A percentile compares a stretch with the other conserved stretches of the same genome.
phyloP scores from a whole-genome alignment of 2,329 filamentous ascomycete genomes.

The Aspergillus sp. region DNA sequence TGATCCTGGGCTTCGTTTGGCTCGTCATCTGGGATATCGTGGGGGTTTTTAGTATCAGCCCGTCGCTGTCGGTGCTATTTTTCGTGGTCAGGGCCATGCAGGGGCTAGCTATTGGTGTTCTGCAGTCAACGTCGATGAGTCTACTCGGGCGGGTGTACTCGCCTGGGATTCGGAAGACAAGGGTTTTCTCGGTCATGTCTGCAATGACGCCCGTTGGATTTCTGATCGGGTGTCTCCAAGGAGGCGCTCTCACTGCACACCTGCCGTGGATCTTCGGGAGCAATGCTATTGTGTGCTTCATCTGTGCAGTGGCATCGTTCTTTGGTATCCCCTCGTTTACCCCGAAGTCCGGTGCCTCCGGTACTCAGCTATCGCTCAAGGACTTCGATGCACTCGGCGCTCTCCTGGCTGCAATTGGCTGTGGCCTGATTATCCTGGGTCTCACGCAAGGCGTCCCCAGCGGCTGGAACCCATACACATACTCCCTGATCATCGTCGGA shows the following conservation, averaged over 20 bases:
- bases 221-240: constrained; percentile 42
- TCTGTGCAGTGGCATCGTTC: constrained; percentile 20
- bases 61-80: not conserved
- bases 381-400: constrained; percentile 1
- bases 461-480: constrained; percentile 49
- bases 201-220: constrained; percentile 45
- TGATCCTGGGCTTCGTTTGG: not conserved
- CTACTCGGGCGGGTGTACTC: constrained; percentile 45
- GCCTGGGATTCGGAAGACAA: constrained; percentile 38
- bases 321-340: not conserved
- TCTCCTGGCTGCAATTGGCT: not conserved
- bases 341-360: not conserved
- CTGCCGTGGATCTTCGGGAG: constrained; percentile 43
- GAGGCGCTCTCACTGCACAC: constrained; percentile 36
- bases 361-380: not conserved
- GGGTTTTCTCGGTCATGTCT: constrained; percentile 36
- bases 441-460: constrained; percentile 52
- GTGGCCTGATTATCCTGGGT: constrained; percentile 50
- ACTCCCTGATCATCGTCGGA: constrained; percentile 47
- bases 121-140: constrained; percentile 48
- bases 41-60: not conserved
- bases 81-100: constrained; percentile 35
- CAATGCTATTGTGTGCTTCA: constrained; percentile 34
- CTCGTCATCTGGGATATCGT: constrained; percentile 1
- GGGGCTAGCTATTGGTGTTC: constrained; percentile 48